Evolutionary conservation across 768 basidiomycete species (phyloP).

Genomic region (Suillus clintonianus): DNA sequence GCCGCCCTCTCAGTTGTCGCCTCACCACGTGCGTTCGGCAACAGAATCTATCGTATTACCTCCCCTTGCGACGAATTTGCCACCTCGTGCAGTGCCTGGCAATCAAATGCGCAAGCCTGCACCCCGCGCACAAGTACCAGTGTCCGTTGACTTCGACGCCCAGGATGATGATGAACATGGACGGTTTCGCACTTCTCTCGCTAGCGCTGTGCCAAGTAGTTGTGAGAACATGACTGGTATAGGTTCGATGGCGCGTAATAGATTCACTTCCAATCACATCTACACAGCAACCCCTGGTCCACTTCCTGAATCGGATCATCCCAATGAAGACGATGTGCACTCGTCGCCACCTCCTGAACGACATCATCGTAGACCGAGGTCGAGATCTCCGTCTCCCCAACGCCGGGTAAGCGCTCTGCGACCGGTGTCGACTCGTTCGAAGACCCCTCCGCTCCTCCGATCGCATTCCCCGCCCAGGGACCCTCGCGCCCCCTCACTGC

Average conservation of each 20-base stretch:
- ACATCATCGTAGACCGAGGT: constrained; percentile 10
- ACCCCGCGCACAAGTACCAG: constrained; percentile 62
- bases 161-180: constrained; percentile 34
- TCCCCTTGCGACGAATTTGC: constrained; percentile 15
- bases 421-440: constrained; percentile 38
- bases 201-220: constrained; percentile 53
- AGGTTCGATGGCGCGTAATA: constrained; percentile 40
- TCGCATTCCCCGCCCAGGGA: constrained; percentile 28
- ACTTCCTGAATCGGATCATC: constrained; percentile 9
- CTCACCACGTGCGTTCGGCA: constrained; percentile 36
- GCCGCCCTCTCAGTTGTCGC: constrained; percentile 9
- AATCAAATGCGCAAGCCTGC: constrained; percentile 60
- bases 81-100: constrained; percentile 31
- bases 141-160: constrained; percentile 51
- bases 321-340: constrained; percentile 18
- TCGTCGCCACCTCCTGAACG: constrained; percentile 16
- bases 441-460: constrained; percentile 41
- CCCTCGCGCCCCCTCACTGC: constrained; percentile 22
- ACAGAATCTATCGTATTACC: constrained; percentile 33
- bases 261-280: constrained; percentile 22
- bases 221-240: constrained; percentile 70
- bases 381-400: constrained; percentile 27
- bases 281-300: constrained; percentile 14
- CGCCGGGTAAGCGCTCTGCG: constrained; percentile 28
- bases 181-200: constrained; percentile 45